phyloP scores from a whole-genome alignment of 495 filamentous ascomycete genomes.

The Penicillium silybi region DNA sequence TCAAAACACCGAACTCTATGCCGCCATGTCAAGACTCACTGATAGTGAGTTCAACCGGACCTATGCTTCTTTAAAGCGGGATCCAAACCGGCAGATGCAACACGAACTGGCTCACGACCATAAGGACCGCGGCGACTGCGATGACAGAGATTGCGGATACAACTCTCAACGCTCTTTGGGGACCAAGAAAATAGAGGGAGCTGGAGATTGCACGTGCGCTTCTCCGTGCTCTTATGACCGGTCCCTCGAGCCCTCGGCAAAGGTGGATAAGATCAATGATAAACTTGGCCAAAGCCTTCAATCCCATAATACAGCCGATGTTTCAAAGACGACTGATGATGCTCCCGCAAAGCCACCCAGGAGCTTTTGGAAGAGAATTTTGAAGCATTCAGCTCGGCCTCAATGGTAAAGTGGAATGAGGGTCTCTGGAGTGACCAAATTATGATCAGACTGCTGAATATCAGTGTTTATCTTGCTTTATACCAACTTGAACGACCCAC shows the following conservation, averaged over 20 bases:
- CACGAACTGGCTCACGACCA: background rate
- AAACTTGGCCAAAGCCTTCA: background rate
- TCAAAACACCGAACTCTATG: slow-evolving; percentile 7
- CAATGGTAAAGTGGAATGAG: slow-evolving; percentile 1
- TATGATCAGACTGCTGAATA: background rate
- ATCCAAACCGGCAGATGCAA: slow-evolving; percentile 3
- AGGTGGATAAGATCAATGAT: slow-evolving; percentile 1
- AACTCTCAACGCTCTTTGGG: background rate
- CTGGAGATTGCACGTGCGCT: background rate
- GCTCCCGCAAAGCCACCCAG: background rate
- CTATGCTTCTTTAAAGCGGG: slow-evolving; percentile 11
- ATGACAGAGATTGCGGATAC: background rate
- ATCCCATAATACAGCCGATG: background rate
- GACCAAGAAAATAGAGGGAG: background rate
- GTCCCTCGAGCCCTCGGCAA: background rate
- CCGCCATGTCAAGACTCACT: slow-evolving; percentile 4
- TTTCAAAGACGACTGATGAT: slow-evolving; percentile 2
- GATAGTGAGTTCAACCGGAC: slow-evolving; percentile 7
- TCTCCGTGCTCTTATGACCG: background rate
- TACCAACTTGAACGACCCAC: too few relatives aligned
- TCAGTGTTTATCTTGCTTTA: too few relatives aligned
- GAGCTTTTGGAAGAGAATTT: background rate
- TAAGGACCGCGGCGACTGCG: background rate
- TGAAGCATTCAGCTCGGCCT: background rate
- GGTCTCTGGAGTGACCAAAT: background rate